Evolutionary conservation across 78 protist species (phyloP).

Genomic region (Speleostelium caveatum): DNA sequence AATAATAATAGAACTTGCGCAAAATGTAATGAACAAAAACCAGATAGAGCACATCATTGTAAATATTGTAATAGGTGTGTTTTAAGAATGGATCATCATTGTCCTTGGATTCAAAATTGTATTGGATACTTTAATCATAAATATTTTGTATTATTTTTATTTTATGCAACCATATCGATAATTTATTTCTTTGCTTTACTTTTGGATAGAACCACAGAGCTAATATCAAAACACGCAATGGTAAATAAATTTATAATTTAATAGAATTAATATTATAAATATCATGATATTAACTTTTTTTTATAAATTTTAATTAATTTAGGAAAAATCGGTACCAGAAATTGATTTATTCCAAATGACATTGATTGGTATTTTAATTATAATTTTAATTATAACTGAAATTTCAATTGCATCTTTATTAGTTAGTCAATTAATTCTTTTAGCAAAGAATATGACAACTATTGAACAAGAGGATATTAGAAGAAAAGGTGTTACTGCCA

Average conservation of each 20-base stretch:
- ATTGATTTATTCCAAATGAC: constrained; percentile 30
- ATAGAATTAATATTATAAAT: background rate
- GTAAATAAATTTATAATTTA: background rate
- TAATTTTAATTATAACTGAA: constrained; percentile 31
- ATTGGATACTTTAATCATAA: constrained; percentile 85
- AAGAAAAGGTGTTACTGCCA: constrained; percentile 3
- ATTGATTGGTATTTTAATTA: constrained; percentile 18
- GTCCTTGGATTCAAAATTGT: constrained; percentile 89
- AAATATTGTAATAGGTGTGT: constrained; percentile 83
- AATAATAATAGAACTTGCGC: constrained; percentile 28
- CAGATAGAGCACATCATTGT: constrained; percentile 92
- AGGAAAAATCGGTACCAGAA: constrained; percentile 24
- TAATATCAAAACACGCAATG: constrained; percentile 8
- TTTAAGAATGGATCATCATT: constrained; percentile 89
- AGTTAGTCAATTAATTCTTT: constrained; percentile 6
- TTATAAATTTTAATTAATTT: background rate
- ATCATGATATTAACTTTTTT: background rate
- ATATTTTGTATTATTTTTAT: constrained; percentile 83
- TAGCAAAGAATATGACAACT: constrained; percentile 33
- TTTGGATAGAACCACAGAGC: constrained; percentile 20
- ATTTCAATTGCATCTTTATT: constrained; percentile 34
- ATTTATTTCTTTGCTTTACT: constrained; percentile 51
- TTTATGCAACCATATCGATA: constrained; percentile 60
- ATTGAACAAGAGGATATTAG: constrained; percentile 49
- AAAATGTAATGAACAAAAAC: constrained; percentile 77